phyloP scores from a whole-genome alignment of 805 yeast genomes.

The Martiniozyma abietophila region DNA sequence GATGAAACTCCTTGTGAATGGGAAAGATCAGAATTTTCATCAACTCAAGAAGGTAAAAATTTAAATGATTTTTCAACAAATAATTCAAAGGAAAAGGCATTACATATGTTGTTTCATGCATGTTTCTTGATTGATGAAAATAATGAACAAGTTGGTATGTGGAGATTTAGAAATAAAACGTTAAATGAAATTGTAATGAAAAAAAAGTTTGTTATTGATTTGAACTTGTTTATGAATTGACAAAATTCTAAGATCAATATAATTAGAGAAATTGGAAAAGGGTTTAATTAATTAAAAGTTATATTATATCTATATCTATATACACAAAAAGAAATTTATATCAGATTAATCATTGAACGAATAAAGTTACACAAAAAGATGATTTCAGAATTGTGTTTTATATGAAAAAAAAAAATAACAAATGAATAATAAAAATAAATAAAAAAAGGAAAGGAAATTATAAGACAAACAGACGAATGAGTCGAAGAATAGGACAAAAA shows the following conservation, averaged over 20 bases:
- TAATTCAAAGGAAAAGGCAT: constrained; percentile 30
- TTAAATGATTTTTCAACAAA: constrained; percentile 25
- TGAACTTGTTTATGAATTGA: background rate
- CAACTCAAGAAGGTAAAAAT: constrained; percentile 38
- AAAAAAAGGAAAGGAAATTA: too few relatives aligned
- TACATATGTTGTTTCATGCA: constrained; percentile 36
- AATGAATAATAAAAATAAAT: too few relatives aligned
- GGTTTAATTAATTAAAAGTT: too few relatives aligned
- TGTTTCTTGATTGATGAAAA: constrained; percentile 23
- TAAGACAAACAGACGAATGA: too few relatives aligned
- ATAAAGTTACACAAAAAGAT: too few relatives aligned
- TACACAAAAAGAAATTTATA: constrained; percentile 1
- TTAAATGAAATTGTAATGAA: constrained; percentile 29
- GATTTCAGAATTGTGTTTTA: too few relatives aligned
- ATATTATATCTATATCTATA: background rate
- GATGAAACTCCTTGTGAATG: constrained; percentile 45
- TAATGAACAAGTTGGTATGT: constrained; percentile 29
- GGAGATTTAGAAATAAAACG: constrained; percentile 34
- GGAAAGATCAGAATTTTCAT: constrained; percentile 51
- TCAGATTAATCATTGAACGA: too few relatives aligned
- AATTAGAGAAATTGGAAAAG: too few relatives aligned
- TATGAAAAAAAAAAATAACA: too few relatives aligned
- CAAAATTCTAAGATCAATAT: too few relatives aligned
- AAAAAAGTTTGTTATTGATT: constrained; percentile 10
- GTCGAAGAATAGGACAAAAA: too few relatives aligned